Evolutionary conservation across 257 asterid genomes (phyloP), one percentile per base, ranked within the genome.

Genomic region (Hygrophila difformis): DNA sequence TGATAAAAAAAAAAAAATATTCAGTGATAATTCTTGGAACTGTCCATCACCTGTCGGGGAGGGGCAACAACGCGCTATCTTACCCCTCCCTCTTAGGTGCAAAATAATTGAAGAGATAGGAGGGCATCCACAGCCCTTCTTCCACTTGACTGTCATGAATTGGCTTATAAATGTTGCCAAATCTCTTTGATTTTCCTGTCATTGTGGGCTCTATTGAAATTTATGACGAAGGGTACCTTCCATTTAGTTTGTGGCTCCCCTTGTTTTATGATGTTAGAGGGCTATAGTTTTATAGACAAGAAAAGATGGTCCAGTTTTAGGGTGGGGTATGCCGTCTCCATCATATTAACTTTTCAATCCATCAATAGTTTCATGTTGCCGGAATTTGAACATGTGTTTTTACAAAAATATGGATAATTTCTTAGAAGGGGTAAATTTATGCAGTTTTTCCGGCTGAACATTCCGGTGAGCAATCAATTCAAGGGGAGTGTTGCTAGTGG

Each of bases 401-500:
- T 13, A 8, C 1, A 33, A 8, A 64, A 43, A 15, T 53, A 1
- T 34, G 12, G n/a, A 6, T 3, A 1, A 8, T 34, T n/a, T 35
- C 21, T 59, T 47, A 22, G 50, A 5, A 6, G 6, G 37, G 43
- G 20, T 40, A 33, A 59, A 23, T 47, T n/a, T 64, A 6, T 54
- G 69, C 70, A 82, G 93, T 78, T 60, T 44, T 39, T 35, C 51
- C 75, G 93, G 36, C 18, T 63, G 53, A 79, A 72, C 68, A 76
- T 56, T 39, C 54, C 58, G 2, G 62, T 55, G 44, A 62, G 61
- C 57, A 55, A 46, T 31, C 79, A 70, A 53, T 88, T 76, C 68
- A 76, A 77, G 61, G 64, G 79, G 38, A 54, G 63, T 44, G 63
- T 68, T 0, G 46, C 65, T 0, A 39, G 64, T 1, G 57, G 68